phyloP scores from a whole-genome alignment of 805 yeast species.

The Lipomyces kockii region DNA sequence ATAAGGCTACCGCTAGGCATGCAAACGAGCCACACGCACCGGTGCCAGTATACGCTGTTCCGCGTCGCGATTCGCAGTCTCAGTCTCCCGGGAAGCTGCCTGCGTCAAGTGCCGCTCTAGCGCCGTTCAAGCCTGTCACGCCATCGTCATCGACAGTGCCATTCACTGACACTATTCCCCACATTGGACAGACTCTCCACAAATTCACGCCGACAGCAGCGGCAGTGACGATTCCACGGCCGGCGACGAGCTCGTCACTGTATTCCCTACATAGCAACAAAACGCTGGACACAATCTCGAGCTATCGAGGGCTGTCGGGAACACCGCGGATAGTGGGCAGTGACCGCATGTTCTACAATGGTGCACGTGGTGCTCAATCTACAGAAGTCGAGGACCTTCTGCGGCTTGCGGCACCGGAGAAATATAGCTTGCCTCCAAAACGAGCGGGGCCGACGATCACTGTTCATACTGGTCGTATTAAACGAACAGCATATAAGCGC shows the following conservation, averaged over 20 bases:
- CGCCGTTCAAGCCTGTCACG: not conserved
- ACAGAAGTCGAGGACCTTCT: not conserved
- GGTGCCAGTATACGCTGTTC: constrained; percentile 3
- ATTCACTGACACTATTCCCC: constrained; percentile 5
- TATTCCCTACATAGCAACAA: not conserved
- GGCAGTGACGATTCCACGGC: not conserved
- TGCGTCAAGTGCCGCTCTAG: not conserved
- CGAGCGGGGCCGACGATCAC: not conserved
- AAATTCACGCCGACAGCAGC: not conserved
- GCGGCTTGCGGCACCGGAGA: not conserved
- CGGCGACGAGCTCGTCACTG: not conserved
- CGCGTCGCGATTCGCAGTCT: not conserved
- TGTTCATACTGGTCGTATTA: not conserved
- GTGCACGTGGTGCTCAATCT: not conserved
- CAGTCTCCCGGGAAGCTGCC: not conserved
- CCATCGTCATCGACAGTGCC: constrained; percentile 2
- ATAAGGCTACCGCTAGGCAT: not conserved
- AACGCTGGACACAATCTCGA: not conserved
- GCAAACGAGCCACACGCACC: not conserved
- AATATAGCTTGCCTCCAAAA: not conserved
- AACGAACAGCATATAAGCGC: constrained; percentile 4
- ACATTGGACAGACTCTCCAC: not conserved
- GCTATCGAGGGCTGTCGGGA: not conserved
- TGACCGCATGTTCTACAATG: not conserved
- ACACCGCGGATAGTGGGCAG: not conserved